These are phyloP conservation scores for Xylaria sp. DNA, from an alignment of 2,329 filamentous ascomycete genomes.

Conservation along the genomic window DNA sequence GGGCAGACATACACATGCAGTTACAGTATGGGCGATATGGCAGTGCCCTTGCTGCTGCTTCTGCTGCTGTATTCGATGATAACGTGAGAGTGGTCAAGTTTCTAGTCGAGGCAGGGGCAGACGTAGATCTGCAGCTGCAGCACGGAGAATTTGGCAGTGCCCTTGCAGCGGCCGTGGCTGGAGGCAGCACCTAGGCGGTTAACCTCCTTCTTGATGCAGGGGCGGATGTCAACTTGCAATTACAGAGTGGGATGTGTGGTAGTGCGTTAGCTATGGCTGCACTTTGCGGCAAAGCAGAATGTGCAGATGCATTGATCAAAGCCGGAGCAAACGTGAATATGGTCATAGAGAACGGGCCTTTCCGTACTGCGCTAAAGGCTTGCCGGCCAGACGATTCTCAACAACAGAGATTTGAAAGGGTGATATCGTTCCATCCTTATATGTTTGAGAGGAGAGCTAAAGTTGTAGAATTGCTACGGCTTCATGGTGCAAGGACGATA, in stretches of 20 bases:
- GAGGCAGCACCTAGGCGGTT: neutral
- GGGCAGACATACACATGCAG: constrained; percentile 14
- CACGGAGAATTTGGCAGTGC: neutral
- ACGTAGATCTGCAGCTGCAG: constrained; percentile 6
- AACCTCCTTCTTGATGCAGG: constrained; percentile 4
- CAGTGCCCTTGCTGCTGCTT: constrained; percentile 12
- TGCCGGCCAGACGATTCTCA: neutral
- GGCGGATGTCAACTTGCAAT: neutral
- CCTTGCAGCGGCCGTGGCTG: constrained; percentile 3
- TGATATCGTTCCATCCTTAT: neutral
- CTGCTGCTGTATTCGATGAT: no score
- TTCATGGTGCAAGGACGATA: neutral
- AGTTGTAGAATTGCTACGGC: neutral
- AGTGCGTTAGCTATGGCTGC: constrained; percentile 18
- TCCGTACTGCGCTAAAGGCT: constrained; percentile 10
- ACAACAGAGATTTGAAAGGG: fast-evolving
- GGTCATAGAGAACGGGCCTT: constrained; percentile 9
- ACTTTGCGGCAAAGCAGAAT: neutral
- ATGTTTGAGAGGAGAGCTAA: neutral
- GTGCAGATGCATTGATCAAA: neutral
- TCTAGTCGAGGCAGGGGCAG: neutral
- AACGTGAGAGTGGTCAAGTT: neutral
- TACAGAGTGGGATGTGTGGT: neutral
- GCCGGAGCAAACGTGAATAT: constrained; percentile 21
- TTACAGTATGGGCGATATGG: neutral